phyloP scores from a whole-genome alignment of 2,329 filamentous ascomycete species.

The Capronia epimyces region DNA sequence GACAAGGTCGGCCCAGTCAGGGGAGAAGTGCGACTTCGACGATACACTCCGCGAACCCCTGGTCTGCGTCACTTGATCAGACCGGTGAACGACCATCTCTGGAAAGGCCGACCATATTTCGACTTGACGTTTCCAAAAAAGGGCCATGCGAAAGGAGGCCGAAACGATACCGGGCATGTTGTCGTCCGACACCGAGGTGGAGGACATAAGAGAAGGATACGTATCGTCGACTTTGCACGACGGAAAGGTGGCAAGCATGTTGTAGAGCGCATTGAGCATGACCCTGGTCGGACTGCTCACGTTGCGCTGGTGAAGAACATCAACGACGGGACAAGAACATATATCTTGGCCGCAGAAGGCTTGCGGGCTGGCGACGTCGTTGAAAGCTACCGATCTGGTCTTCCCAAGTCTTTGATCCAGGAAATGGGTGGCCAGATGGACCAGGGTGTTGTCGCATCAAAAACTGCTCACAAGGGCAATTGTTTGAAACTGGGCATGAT shows the following conservation, averaged over 20 bases:
- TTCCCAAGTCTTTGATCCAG: constrained; percentile 76
- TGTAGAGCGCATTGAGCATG: constrained; percentile 93
- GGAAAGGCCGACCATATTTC: constrained; percentile 81
- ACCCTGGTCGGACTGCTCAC: constrained; percentile 86
- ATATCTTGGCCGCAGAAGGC: constrained; percentile 92
- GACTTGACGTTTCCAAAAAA: constrained; percentile 86
- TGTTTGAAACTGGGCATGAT: constrained; percentile 95
- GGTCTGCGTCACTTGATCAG: constrained; percentile 86
- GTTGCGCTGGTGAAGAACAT: constrained; percentile 79
- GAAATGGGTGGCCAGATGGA: constrained; percentile 92
- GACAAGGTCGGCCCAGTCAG: constrained; percentile 28
- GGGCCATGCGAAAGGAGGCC: constrained; percentile 84
- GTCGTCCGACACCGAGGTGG: constrained; percentile 90
- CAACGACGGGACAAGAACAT: constrained; percentile 69
- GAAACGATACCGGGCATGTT: constrained; percentile 79
- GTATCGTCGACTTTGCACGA: constrained; percentile 83
- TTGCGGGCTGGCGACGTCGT: constrained; percentile 86
- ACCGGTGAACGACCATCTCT: constrained; percentile 92
- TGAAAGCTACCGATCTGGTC: constrained; percentile 84
- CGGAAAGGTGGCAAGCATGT: constrained; percentile 72
- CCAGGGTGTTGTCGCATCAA: constrained; percentile 90
- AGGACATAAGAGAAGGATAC: constrained; percentile 84
- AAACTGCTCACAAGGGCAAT: constrained; percentile 90
- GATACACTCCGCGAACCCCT: constrained; percentile 89
- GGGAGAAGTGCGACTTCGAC: constrained; percentile 57